These are phyloP conservation scores for Bipolaris sorokiniana DNA, from an alignment of 2,329 filamentous ascomycete species.

Conservation along the genomic window DNA sequence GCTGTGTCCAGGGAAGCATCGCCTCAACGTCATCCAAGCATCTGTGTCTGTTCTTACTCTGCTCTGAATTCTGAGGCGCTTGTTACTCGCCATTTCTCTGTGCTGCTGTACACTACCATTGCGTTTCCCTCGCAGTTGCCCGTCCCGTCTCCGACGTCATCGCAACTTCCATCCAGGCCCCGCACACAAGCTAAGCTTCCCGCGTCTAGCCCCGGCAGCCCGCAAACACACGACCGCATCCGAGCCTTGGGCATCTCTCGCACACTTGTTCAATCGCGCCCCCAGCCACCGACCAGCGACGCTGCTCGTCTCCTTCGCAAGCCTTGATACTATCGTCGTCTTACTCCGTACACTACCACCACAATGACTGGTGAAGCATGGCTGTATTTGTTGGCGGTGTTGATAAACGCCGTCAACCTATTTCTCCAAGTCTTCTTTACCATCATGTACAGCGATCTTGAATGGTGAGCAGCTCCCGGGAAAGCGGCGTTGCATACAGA, in stretches of 20 bases:
- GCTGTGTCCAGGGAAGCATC: conserved; percentile 30
- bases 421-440: conserved; percentile 99
- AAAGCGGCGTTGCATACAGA: neutral
- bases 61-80: conserved; percentile 16
- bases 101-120: conserved; percentile 3
- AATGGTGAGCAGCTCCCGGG: conserved; percentile 76
- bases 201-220: conserved; percentile 40
- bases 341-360: conserved; percentile 38
- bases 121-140: conserved; percentile 6
- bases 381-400: conserved; percentile 95
- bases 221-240: conserved; percentile 44
- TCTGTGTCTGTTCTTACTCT: conserved; percentile 29
- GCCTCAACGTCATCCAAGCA: conserved; percentile 45
- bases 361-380: conserved; percentile 97
- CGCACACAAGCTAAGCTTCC: conserved; percentile 44
- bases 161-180: conserved; percentile 30
- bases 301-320: conserved; percentile 18
- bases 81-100: conserved; percentile 7
- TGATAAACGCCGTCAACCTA: conserved; percentile 99
- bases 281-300: conserved; percentile 16
- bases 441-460: conserved; percentile 99
- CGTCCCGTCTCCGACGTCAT: conserved; percentile 31
- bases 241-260: conserved; percentile 28
- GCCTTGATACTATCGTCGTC: conserved; percentile 18
- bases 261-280: conserved; percentile 19